Evolutionary conservation across 106 monocot species (phyloP).

Genomic region (Dendrobium catenatum): DNA sequence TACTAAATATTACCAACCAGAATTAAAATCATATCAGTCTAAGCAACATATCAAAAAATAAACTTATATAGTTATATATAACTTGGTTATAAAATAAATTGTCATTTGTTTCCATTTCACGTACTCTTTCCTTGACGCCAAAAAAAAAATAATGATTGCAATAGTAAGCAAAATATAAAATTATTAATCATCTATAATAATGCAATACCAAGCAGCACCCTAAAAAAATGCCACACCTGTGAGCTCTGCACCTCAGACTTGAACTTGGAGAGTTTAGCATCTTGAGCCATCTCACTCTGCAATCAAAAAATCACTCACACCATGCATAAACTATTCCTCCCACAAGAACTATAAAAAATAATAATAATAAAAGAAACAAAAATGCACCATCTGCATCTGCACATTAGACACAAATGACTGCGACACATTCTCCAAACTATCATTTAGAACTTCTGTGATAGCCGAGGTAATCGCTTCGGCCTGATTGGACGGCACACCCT

Average conservation of each 20-base stretch:
- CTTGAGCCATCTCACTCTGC: constrained; percentile 31
- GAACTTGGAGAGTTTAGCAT: constrained; percentile 34
- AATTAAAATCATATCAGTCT: no score
- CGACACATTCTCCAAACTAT: constrained; percentile 48
- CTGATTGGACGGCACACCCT: constrained; percentile 48
- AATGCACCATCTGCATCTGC: constrained; percentile 48
- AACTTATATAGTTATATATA: no score
- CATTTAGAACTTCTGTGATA: constrained; percentile 50
- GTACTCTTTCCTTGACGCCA: no score
- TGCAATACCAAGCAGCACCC: background rate
- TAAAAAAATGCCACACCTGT: constrained; percentile 11
- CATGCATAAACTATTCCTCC: background rate
- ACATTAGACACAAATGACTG: constrained; percentile 46
- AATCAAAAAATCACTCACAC: background rate
- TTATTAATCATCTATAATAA: no score
- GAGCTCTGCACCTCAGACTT: constrained; percentile 34
- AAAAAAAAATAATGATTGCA: background rate
- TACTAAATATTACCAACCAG: no score
- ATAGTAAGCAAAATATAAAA: background rate
- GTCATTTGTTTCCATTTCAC: no score
- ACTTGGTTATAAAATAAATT: no score
- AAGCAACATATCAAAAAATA: no score
- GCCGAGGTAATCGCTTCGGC: constrained; percentile 64
- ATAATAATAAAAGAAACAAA: no score
- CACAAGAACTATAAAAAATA: background rate